Percentiles rank a stretch among this genome's conserved stretches.
phyloP scores from a whole-genome alignment of 768 basidiomycete species.

The Russula vinacea region DNA sequence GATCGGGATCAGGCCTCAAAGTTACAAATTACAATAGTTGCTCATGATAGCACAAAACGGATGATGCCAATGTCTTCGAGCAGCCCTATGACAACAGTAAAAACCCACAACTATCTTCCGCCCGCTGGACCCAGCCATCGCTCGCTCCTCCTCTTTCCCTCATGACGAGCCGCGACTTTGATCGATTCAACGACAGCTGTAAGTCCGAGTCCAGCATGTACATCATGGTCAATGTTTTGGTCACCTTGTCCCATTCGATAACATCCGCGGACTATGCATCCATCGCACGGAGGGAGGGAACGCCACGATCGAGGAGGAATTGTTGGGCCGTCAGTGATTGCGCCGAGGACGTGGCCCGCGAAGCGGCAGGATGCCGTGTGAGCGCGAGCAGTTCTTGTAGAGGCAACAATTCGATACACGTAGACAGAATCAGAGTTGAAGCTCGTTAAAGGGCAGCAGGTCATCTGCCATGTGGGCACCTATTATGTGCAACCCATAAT shows the following conservation, averaged over 20 bases:
- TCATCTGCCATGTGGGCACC: conserved; percentile 43
- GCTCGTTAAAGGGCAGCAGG: neutral
- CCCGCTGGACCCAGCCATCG: conserved; percentile 13
- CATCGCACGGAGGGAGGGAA: conserved; percentile 66
- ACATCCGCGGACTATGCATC: conserved; percentile 76
- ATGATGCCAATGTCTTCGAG: too few species aligned
- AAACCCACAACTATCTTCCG: neutral
- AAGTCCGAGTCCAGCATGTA: conserved; percentile 43
- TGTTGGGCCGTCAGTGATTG: conserved; percentile 62
- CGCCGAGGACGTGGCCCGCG: conserved; percentile 82
- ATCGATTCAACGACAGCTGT: conserved; percentile 58
- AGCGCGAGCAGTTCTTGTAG: conserved; percentile 56
- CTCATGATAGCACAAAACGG: too few species aligned
- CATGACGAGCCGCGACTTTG: conserved; percentile 50
- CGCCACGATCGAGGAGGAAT: conserved; percentile 64
- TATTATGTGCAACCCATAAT: conserved; percentile 68
- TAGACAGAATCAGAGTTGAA: neutral
- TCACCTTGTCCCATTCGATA: conserved; percentile 47
- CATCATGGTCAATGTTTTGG: neutral
- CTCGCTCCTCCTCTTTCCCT: conserved; percentile 40
- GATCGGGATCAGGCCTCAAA: too few species aligned
- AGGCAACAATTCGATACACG: conserved; percentile 52
- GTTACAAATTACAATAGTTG: too few species aligned
- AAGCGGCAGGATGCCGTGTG: conserved; percentile 62
- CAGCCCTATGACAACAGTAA: too few species aligned